These are phyloP conservation scores for Leptodermis oblonga DNA, from an alignment of 257 asterid species.

Conservation along the genomic window DNA sequence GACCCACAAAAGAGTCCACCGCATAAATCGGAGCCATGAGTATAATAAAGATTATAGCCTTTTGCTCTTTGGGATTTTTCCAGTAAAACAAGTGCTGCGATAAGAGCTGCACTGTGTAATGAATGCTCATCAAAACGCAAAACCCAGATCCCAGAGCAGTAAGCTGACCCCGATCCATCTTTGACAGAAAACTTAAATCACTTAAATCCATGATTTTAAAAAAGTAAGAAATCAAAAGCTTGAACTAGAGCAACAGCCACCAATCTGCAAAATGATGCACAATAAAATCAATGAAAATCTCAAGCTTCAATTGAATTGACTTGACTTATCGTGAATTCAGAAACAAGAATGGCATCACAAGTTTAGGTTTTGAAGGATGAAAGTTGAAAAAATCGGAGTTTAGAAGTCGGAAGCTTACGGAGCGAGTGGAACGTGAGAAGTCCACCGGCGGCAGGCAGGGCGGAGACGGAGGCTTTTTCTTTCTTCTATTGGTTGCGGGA, in stretches of 20 bases:
- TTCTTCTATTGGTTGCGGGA: not conserved
- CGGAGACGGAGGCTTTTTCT: not conserved
- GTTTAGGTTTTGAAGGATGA: not conserved
- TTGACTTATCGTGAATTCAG: conserved; percentile 4
- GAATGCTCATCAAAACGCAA: conserved; percentile 57
- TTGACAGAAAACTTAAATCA: conserved; percentile 5
- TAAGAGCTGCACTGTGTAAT: conserved; percentile 66
- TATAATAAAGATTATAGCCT: conserved; percentile 57
- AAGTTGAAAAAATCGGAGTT: not conserved
- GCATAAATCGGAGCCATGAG: conserved; percentile 83
- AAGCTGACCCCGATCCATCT: conserved; percentile 63
- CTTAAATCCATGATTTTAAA: conserved; percentile 45
- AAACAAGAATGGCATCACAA: not conserved
- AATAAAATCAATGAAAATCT: not conserved
- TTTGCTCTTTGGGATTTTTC: conserved; percentile 89
- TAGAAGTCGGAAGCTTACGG: not conserved
- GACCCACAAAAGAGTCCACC: conserved; percentile 58
- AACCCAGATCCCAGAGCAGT: conserved; percentile 62
- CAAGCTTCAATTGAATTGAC: no score
- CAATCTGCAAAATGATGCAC: conserved; percentile 17
- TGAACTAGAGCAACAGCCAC: not conserved
- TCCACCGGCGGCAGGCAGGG: not conserved
- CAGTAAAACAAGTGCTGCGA: conserved; percentile 83
- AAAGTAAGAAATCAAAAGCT: not conserved
- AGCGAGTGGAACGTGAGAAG: not conserved